phyloP scores from a whole-genome alignment of 2,329 filamentous ascomycete species.

The Pseudopithomyces maydicus region DNA sequence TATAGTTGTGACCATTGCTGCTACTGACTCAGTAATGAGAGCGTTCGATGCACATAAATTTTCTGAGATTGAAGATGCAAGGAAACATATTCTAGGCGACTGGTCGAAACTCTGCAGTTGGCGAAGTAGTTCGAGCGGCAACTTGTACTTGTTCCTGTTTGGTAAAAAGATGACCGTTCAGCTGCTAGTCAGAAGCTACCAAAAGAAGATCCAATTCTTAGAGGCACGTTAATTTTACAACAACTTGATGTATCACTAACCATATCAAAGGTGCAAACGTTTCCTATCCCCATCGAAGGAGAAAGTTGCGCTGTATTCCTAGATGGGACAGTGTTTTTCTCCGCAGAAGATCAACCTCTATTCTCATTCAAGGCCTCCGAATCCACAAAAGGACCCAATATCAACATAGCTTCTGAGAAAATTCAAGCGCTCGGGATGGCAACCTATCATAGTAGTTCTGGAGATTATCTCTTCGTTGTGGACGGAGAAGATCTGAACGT shows the following conservation, averaged over 20 bases:
- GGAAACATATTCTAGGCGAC: constrained; percentile 33
- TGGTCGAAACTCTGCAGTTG: constrained; percentile 38
- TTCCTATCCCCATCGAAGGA: constrained; percentile 31
- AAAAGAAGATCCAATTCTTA: constrained; percentile 24
- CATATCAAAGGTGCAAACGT: constrained; percentile 29
- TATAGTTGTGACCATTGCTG: constrained; percentile 34
- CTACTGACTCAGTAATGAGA: constrained; percentile 33
- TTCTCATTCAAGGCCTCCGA: constrained; percentile 38
- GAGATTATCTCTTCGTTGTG: constrained; percentile 30
- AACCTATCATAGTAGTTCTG: constrained; percentile 21
- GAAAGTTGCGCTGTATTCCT: constrained; percentile 29
- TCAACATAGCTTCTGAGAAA: constrained; percentile 20
- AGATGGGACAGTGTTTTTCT: constrained; percentile 31
- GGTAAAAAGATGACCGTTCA: constrained; percentile 38
- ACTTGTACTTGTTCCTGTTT: constrained; percentile 35
- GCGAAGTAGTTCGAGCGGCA: constrained; percentile 29
- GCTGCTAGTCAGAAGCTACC: constrained; percentile 20
- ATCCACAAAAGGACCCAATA: constrained; percentile 18
- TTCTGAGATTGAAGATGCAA: constrained; percentile 19
- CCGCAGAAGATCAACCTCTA: constrained; percentile 29
- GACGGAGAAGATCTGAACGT: constrained; percentile 30
- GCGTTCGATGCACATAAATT: constrained; percentile 28
- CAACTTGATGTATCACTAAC: constrained; percentile 1
- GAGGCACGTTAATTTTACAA: constrained; percentile 19
- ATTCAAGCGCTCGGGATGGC: constrained; percentile 29